Evolutionary conservation across 1,284 basidiomycete genomes (phyloP).

Genomic region (Boletus semigastroideus): DNA sequence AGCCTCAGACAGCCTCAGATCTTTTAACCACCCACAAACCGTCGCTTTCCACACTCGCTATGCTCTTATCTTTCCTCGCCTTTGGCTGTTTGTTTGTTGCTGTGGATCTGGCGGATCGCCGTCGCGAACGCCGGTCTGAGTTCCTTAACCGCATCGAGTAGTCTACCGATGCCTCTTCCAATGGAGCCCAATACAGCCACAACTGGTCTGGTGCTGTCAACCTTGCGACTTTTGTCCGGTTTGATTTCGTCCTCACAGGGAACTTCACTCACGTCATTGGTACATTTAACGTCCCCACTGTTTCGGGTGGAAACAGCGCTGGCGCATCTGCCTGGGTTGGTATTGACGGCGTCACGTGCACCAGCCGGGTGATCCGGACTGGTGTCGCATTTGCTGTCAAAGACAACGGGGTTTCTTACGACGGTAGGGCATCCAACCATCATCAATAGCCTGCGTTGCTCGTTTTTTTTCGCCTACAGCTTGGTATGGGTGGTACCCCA

Average conservation of each 20-base stretch:
- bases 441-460: neutral
- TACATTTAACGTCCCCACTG: conserved; percentile 6
- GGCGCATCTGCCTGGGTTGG: conserved; percentile 8
- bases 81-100: neutral
- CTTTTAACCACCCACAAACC: neutral
- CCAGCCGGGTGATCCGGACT: neutral
- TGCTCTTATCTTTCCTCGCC: neutral
- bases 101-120: neutral
- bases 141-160: neutral
- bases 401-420: neutral
- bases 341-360: conserved; percentile 11
- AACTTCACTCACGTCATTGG: neutral
- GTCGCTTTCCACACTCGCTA: neutral
- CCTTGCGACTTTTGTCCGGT: neutral
- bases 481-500: neutral
- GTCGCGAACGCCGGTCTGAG: neutral
- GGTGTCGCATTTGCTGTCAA: neutral
- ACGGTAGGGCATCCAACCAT: neutral
- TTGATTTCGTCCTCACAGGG: neutral
- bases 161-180: neutral
- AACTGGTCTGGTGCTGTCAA: neutral
- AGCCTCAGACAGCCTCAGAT: neutral
- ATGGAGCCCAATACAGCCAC: neutral
- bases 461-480: neutral
- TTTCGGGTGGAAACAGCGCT: neutral